These are phyloP conservation scores for Colletotrichum theobromicola DNA, from an alignment of 2,329 filamentous ascomycete genomes.

Conservation along the genomic window DNA sequence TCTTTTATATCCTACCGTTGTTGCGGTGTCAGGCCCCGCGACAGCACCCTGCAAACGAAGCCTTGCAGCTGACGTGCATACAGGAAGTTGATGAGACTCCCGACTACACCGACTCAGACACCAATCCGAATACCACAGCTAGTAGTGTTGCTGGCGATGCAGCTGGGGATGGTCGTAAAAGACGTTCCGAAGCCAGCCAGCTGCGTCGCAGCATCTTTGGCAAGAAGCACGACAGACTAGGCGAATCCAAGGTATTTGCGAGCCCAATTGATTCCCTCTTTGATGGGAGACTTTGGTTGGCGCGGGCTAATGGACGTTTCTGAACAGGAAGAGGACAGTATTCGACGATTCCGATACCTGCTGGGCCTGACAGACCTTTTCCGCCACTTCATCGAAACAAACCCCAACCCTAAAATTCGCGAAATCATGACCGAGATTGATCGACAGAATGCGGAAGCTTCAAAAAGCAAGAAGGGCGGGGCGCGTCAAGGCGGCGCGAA, in stretches of 20 bases:
- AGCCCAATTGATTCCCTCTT: background rate
- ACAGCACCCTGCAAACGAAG: background rate
- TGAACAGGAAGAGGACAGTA: slow-evolving; percentile 88
- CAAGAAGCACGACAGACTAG: slow-evolving; percentile 90
- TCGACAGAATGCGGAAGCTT: slow-evolving; percentile 81
- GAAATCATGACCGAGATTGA: slow-evolving; percentile 96
- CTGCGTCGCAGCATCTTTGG: slow-evolving; percentile 91
- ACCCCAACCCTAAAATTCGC: slow-evolving; percentile 92
- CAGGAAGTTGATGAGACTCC: slow-evolving; percentile 70
- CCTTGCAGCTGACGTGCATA: background rate
- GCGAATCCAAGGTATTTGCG: slow-evolving; percentile 81
- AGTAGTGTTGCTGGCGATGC: slow-evolving; percentile 86
- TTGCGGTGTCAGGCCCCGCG: background rate
- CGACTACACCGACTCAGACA: slow-evolving; percentile 71
- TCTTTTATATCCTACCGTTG: background rate
- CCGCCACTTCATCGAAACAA: slow-evolving; percentile 98
- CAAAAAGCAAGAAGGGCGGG: slow-evolving; percentile 73
- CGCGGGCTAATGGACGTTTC: background rate
- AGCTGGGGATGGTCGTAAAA: slow-evolving; percentile 78
- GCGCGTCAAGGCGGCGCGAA: slow-evolving; percentile 84
- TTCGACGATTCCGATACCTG: slow-evolving; percentile 92
- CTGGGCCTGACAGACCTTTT: slow-evolving; percentile 95
- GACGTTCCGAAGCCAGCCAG: slow-evolving; percentile 85
- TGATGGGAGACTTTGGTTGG: background rate
- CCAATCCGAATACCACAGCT: slow-evolving; percentile 72